These are phyloP conservation scores for Paecilomyces sp. DNA, from an alignment of 2,329 filamentous ascomycete species.

Conservation along the genomic window DNA sequence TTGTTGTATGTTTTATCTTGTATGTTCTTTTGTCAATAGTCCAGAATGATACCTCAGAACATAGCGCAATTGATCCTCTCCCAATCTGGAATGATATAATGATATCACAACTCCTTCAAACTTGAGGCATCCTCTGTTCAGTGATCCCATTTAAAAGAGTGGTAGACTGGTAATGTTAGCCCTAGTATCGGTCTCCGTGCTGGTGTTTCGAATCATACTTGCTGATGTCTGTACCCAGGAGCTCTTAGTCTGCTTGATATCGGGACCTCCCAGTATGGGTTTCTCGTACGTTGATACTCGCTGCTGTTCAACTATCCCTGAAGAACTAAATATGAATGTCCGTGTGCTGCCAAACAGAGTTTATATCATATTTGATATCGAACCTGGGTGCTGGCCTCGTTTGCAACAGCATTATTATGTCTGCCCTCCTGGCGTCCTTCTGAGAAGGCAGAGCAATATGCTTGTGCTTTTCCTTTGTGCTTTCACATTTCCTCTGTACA, in stretches of 20 bases:
- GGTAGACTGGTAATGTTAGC: background rate
- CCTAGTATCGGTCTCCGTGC: background rate
- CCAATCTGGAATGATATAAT: background rate
- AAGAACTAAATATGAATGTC: background rate
- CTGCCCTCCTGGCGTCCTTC: background rate
- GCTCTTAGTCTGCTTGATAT: background rate
- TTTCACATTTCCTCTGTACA: background rate
- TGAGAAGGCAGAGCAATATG: background rate
- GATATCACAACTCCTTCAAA: background rate
- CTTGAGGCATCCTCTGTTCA: background rate
- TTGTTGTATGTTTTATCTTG: slow-evolving; percentile 10
- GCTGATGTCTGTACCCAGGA: background rate
- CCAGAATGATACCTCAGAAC: slow-evolving; percentile 7
- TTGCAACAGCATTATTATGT: background rate
- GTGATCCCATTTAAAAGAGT: background rate
- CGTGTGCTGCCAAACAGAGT: background rate
- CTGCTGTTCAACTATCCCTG: background rate
- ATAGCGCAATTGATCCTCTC: background rate
- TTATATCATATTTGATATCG: background rate
- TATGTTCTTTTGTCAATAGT: slow-evolving; percentile 1
- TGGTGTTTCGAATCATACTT: background rate
- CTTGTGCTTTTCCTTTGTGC: background rate
- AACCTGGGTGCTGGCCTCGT: background rate
- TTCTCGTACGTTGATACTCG: background rate
- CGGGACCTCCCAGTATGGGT: background rate